Evolutionary conservation across 2,329 filamentous ascomycete species (phyloP).

Genomic region (Thelonectria blattea): DNA sequence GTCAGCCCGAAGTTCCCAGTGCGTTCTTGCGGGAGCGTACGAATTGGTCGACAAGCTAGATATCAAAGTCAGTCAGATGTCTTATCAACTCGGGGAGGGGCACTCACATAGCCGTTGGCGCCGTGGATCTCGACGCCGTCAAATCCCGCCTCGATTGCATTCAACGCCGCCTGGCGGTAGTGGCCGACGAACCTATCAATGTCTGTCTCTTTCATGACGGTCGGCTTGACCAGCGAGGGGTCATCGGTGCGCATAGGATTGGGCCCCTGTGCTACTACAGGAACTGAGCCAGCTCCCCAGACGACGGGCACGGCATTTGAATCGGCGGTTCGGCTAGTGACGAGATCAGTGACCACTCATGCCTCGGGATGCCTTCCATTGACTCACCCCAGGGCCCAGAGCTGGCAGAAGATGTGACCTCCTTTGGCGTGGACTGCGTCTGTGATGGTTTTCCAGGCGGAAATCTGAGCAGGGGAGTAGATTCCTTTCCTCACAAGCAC

Average conservation of each 20-base stretch:
- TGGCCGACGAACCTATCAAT: constrained; percentile 67
- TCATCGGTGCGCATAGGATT: constrained; percentile 15
- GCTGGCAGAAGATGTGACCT: constrained; percentile 65
- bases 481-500: constrained; percentile 58
- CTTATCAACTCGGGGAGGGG: rapidly evolving
- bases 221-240: constrained; percentile 35
- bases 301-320: constrained; percentile 26
- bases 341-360: constrained; percentile 3
- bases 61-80: constrained; percentile 9
- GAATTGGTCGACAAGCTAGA: constrained; percentile 60
- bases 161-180: constrained; percentile 60
- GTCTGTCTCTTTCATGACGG: constrained; percentile 67
- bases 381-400: constrained; percentile 67
- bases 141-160: constrained; percentile 68
- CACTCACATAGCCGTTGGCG: constrained; percentile 63
- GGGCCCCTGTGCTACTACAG: constrained; percentile 13
- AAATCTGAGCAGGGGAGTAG: constrained; percentile 61
- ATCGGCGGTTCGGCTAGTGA: constrained; percentile 29
- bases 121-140: constrained; percentile 71
- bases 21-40: constrained; percentile 35
- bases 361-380: constrained; percentile 38
- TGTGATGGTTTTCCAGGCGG: constrained; percentile 65
- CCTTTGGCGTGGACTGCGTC: constrained; percentile 69
- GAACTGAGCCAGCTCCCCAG: constrained; percentile 30
- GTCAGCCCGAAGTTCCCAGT: background rate